Conservation (phyloP, 1,139 yeast species). For the Hansenula lynferdii region DNA sequence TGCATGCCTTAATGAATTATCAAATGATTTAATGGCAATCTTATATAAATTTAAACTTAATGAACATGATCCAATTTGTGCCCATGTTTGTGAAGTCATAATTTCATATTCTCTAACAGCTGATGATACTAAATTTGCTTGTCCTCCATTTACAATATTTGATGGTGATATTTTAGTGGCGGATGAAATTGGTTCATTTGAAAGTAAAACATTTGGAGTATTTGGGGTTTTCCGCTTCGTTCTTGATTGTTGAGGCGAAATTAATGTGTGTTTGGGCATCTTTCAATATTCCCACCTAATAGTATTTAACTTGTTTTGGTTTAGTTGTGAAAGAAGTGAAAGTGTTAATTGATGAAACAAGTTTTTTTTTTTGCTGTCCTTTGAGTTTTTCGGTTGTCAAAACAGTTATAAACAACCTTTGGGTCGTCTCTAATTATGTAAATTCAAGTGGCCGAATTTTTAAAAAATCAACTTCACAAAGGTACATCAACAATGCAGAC, state of each 20-base stretch:
- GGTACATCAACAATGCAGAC: not conserved
- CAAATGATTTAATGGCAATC: constrained; percentile 42
- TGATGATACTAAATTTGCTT: not conserved
- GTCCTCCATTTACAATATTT: not conserved
- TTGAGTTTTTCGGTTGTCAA: not conserved
- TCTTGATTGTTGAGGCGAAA: not conserved
- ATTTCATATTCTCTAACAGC: constrained; percentile 7
- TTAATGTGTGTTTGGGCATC: constrained; percentile 1
- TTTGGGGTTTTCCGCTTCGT: not conserved
- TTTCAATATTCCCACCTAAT: not conserved
- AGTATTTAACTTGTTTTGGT: not conserved
- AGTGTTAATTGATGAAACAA: not conserved
- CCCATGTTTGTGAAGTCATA: constrained; percentile 35
- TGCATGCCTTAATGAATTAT: constrained; percentile 39
- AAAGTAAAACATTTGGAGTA: not conserved
- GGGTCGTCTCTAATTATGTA: not conserved
- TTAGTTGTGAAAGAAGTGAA: not conserved
- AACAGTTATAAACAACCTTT: too few relatives aligned
- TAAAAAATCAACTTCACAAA: not conserved
- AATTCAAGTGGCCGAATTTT: not conserved
- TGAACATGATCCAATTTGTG: constrained; percentile 47
- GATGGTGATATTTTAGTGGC: not conserved
- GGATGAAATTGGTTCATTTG: not conserved
- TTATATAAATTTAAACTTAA: constrained; percentile 35
- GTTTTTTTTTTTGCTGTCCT: not conserved